phyloP scores from a whole-genome alignment of 2,329 filamentous ascomycete genomes.

The Xylariales sp. region DNA sequence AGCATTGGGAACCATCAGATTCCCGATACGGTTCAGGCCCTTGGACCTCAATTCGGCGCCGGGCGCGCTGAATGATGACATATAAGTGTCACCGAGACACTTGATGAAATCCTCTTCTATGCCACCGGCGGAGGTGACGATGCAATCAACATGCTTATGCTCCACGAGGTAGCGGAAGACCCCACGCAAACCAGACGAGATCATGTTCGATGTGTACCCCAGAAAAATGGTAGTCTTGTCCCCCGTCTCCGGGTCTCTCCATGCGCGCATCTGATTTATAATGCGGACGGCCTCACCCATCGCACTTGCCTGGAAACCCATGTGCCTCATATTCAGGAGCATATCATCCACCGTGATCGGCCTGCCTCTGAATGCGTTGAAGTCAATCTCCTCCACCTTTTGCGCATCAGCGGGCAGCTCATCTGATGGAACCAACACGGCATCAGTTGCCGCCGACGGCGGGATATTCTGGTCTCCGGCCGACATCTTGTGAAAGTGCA shows the following conservation, averaged over 20 bases:
- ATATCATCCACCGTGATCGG: slow-evolving; percentile 84
- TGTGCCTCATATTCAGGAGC: slow-evolving; percentile 73
- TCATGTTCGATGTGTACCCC: slow-evolving; percentile 95
- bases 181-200: slow-evolving; percentile 90
- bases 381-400: slow-evolving; percentile 87
- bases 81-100: slow-evolving; percentile 89
- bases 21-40: slow-evolving; percentile 93
- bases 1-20: slow-evolving; percentile 90
- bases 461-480: slow-evolving; percentile 3
- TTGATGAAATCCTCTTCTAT: slow-evolving; percentile 99
- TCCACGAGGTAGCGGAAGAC: slow-evolving; percentile 89
- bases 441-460: slow-evolving; percentile 54
- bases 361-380: slow-evolving; percentile 71
- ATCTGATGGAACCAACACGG: slow-evolving; percentile 80
- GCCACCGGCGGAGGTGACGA: slow-evolving; percentile 93
- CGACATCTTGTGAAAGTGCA: slow-evolving; percentile 3
- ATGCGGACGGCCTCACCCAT: slow-evolving; percentile 79
- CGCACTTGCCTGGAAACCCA: slow-evolving; percentile 78
- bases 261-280: slow-evolving; percentile 90
- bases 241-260: slow-evolving; percentile 74
- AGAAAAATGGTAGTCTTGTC: slow-evolving; percentile 90
- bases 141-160: slow-evolving; percentile 85
- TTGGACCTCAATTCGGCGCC: slow-evolving; percentile 76
- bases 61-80: slow-evolving; percentile 75
- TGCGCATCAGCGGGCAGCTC: slow-evolving; percentile 75